Evolutionary conservation across 345 rosid species (phyloP).

Genomic region (Syzygium jambos): DNA sequence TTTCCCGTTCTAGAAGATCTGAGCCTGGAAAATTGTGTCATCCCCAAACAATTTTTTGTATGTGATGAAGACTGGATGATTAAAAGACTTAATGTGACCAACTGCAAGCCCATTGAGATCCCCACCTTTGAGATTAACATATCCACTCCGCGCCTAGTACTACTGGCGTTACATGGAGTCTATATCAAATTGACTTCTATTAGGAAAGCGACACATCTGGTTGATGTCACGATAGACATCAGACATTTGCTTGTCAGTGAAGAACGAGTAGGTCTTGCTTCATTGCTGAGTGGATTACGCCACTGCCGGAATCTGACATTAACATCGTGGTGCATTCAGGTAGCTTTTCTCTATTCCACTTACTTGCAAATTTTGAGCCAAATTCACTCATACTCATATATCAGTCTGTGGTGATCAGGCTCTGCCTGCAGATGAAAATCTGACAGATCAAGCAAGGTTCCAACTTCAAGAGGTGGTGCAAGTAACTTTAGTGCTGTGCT

Average conservation of each 20-base stretch:
- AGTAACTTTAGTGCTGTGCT: neutral
- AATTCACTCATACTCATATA: neutral
- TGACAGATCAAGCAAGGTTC: neutral
- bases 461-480: neutral
- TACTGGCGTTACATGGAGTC: neutral
- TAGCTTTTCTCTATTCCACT: neutral
- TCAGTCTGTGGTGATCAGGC: neutral
- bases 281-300: constrained; percentile 1
- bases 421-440: neutral
- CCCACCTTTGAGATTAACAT: neutral
- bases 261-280: neutral
- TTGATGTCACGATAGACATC: neutral
- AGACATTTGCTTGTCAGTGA: neutral
- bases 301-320: constrained; percentile 2
- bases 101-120: constrained; percentile 1
- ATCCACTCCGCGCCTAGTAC: constrained; percentile 7
- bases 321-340: constrained; percentile 10
- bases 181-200: neutral
- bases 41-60: constrained; percentile 6
- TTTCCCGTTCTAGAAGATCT: constrained; percentile 8
- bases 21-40: constrained; percentile 4
- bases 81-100: constrained; percentile 1
- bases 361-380: neutral
- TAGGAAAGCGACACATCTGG: constrained; percentile 1
- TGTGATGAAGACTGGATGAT: constrained; percentile 5